Evolutionary conservation across 495 filamentous ascomycete genomes (phyloP), one percentile per base, ranked within the genome.

Genomic region (Daldinia loculata): DNA sequence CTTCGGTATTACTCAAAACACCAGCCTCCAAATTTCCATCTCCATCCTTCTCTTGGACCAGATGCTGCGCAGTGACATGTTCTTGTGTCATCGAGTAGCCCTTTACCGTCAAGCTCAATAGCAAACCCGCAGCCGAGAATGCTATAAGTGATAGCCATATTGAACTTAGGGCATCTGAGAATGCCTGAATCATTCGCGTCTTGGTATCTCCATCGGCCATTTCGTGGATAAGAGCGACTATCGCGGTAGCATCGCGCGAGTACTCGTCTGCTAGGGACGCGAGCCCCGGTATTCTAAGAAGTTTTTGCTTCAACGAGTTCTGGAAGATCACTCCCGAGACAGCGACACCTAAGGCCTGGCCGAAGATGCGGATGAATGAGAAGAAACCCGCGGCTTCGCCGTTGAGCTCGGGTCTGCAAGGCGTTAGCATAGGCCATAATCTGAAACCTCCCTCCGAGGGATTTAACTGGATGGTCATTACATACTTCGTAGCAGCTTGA

Each of bases 171-270:
- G 83, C 82, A 69, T 89, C 87, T 0, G 83, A 82, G 76, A 88
- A 90, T 2, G 84, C 84, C 26, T 79, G 71, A 29, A 87, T 80
- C 29, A 92, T 64, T 32, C 85, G 60, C 0, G 66, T 66, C 75
- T 84, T 87, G 3, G 71, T 69, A 0, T 53, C 57, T 0, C 77
- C 80, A 30, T 81, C 76, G 1, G 78, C 73, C 87, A 90, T 89
- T 0, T 60, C 70, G 71, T 88, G 84, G 66, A 92, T 88, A 11
- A 89, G 74, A 58, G 83, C 81, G 3, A 91, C 87, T 43, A 92
- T 74, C 2, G 83, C 83, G 0, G 88, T 85, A 0, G 89, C 87
- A 78, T 92, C 87, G 19, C 81, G 81, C 43, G 83, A 84, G 60
- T 87, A 87, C 8, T 77, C 75, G 12, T 63, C 77, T 4, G 88